Base-by-base conservation (phyloP, 495 filamentous ascomycete genomes). In the Penicillium waksmanii region DNA sequence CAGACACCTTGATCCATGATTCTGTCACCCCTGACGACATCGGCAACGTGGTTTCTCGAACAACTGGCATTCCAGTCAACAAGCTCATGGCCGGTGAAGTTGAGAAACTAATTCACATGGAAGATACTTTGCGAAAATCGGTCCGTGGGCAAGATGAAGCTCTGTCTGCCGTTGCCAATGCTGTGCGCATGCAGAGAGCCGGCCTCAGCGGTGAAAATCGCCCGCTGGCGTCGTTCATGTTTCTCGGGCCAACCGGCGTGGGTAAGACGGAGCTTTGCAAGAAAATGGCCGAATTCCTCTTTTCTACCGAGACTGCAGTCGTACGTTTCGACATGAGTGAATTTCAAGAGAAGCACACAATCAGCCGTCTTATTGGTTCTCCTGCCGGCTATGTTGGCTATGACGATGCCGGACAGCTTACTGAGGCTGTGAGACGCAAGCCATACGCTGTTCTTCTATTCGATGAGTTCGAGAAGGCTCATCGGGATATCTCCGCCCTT, bases 201-300 rank as follows among this genome's bases (percentile, higher is more conserved):
- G 95, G 95, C 9, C 81, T 98, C 33, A 93, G 88, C 62, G 91
- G 91, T 21, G 92, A 97, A 60, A 96, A 97, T 66, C 86, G 94
- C 1, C 94, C 95, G 1, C 78, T 96, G 9, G 95, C 94, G 2
- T 92, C 88, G 6, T 98, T 98, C 82, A 96, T 98, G 89, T 97
- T 98, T 81, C 83, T 98, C 17, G 95, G 95, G 0, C 95, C 95
- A 7, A 98, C 95, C 13, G 94, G 95, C 63, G 94, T 97, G 31
- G 95, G 95, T 51, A 98, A 98, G 74, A 98, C 94, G 2, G 95
- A 97, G 64, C 83, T 97, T 5, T 97, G 93, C 82, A 98, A 98
- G 82, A 93, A 93, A 63, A 89, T 98, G 69, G 95, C 94, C 48
- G 81, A 82, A 59, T 97, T 96, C 80, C 78, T 98, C 21, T 98